Evolutionary conservation across 306 rosid species (phyloP).

Genomic region (Quercus ilex): DNA sequence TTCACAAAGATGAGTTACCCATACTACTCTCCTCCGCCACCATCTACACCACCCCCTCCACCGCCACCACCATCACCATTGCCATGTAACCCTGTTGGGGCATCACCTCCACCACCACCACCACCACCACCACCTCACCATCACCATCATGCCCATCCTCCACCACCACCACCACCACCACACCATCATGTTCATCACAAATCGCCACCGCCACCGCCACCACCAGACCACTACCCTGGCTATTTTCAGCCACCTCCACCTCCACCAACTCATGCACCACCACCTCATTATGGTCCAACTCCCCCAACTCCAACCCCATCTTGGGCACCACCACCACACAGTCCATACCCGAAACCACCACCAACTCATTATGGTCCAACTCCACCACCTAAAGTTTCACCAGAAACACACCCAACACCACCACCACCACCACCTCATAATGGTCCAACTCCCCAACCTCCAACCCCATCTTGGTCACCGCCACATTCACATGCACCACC

Average conservation of each 20-base stretch:
- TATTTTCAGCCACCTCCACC: not conserved
- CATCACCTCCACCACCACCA: not conserved
- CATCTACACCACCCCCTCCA: conserved; percentile 19
- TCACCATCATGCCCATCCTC: not conserved
- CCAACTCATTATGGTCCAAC: not conserved
- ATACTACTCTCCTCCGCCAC: conserved; percentile 45
- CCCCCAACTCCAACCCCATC: not conserved
- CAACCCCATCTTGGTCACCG: not conserved
- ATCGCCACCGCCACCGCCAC: conserved; percentile 16
- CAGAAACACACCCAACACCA: not conserved
- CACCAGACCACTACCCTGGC: not conserved
- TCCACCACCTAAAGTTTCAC: not conserved
- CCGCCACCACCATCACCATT: conserved; percentile 6
- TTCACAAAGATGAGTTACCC: conserved; percentile 19
- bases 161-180: not conserved
- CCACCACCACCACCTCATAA: not conserved
- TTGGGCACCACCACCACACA: not conserved
- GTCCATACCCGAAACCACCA: not conserved
- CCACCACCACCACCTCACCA: not conserved
- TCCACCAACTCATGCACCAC: not conserved
- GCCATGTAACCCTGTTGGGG: not conserved
- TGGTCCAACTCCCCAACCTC: not conserved
- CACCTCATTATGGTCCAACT: not conserved
- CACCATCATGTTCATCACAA: no score
- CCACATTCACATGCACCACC: conserved; percentile 19